phyloP scores from a whole-genome alignment of 306 rosid species.

The Prosopis cineraria region DNA sequence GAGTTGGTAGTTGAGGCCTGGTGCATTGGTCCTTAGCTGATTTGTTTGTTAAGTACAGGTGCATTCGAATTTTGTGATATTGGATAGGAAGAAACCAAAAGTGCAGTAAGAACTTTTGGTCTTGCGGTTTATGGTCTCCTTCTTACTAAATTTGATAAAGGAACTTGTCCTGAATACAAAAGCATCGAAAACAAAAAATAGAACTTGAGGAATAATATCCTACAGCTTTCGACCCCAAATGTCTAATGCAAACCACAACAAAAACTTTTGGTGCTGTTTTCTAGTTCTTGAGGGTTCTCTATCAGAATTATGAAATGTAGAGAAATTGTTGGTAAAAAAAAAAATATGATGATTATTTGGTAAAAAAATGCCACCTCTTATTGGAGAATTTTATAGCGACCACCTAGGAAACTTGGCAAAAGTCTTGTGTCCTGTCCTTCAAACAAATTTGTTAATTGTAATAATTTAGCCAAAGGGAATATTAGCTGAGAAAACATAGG shows the following conservation, averaged over 20 bases:
- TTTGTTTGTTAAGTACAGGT: background rate
- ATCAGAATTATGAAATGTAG: background rate
- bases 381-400: background rate
- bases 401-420: background rate
- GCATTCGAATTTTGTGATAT: slow-evolving; percentile 15
- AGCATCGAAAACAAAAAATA: background rate
- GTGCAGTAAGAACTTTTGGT: slow-evolving; percentile 9
- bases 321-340: background rate
- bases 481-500: background rate
- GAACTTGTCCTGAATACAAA: slow-evolving; percentile 14
- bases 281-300: background rate
- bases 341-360: background rate
- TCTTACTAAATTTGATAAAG: too few species aligned
- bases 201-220: background rate
- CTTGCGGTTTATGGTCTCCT: too few species aligned
- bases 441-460: background rate
- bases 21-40: background rate
- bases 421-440: background rate
- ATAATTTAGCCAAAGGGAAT: background rate
- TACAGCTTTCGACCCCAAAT: background rate
- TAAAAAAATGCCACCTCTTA: background rate
- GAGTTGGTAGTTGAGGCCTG: background rate
- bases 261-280: background rate
- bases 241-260: background rate
- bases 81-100: slow-evolving; percentile 1